Conservation (phyloP, 768 basidiomycete genomes). For the Suillus variegatus region DNA sequence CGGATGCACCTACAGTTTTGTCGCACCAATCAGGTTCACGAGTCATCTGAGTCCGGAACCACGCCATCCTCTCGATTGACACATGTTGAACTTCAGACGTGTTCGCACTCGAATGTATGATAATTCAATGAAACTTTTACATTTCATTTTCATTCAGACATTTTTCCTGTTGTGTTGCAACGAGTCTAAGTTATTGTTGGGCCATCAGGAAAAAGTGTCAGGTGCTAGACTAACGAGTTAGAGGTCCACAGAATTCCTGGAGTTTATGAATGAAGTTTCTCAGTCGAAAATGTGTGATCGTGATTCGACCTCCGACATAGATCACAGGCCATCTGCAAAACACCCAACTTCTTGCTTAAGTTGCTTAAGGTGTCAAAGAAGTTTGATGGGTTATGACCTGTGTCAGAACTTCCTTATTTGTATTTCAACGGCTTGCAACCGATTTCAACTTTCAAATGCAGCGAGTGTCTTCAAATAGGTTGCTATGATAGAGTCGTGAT, state of each 20-base stretch:
- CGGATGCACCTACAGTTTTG: neutral
- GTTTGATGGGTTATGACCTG: neutral
- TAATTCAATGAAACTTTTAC: neutral
- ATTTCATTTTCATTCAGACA: neutral
- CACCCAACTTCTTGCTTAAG: neutral
- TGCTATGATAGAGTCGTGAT: neutral
- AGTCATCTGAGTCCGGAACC: neutral
- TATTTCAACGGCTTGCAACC: neutral
- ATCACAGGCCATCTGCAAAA: neutral
- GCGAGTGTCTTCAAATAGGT: neutral
- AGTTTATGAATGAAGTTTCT: too few relatives aligned
- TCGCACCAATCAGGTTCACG: neutral
- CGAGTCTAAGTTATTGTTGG: neutral
- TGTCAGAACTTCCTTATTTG: constrained; percentile 1
- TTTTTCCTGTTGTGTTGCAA: neutral
- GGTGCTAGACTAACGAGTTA: neutral
- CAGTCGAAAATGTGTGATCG: too few relatives aligned
- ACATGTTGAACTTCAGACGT: neutral
- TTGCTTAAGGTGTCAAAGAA: neutral
- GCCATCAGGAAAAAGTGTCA: neutral
- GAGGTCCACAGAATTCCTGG: neutral
- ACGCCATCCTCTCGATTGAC: neutral
- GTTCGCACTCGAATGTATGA: neutral
- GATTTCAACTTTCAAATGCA: neutral
- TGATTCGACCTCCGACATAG: too few relatives aligned